These are phyloP conservation scores for Sorghum bicolor DNA, from an alignment of 176 grass and related monocot species.

Conservation along the genomic window Sorghum_bicolor_NCBIv3 NC_012879.2:55657001-55657500, in stretches of 20 bases:
- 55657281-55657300: not conserved
- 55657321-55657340: slow-evolving; percentile 47
- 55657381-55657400: slow-evolving; percentile 60
- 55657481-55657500: slow-evolving; percentile 54
- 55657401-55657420: slow-evolving; percentile 51
- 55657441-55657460: slow-evolving; percentile 39
- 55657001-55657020: not conserved
- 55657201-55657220: not conserved
- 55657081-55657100: slow-evolving; percentile 30
- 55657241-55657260: not conserved
- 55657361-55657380: slow-evolving; percentile 73
- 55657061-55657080: not conserved
- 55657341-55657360: slow-evolving; percentile 73
- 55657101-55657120: slow-evolving; percentile 8
- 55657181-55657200: slow-evolving; percentile 17
- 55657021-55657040: not conserved
- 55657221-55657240: not conserved
- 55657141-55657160: not conserved
- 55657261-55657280: slow-evolving; percentile 31
- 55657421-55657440: slow-evolving; percentile 60
- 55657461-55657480: slow-evolving; percentile 41
- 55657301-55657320: slow-evolving; percentile 62
- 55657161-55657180: not conserved
- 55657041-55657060: not conserved
- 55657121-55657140: not conserved